Evolutionary conservation across 2,329 filamentous ascomycete species (phyloP).

Genomic region (Penicillium sp.): DNA sequence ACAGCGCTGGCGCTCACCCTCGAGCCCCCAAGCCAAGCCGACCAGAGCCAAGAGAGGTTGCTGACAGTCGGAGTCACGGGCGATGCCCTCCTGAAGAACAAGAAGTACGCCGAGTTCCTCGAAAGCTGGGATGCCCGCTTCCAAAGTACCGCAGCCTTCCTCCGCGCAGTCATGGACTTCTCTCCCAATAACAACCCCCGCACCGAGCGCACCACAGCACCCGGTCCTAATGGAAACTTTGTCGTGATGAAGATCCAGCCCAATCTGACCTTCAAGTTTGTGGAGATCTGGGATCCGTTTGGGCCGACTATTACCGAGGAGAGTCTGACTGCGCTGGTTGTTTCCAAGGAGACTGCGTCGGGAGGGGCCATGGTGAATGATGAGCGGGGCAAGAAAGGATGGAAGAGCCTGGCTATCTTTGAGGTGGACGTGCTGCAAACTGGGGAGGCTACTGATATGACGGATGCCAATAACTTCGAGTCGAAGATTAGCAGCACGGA

Average conservation of each 20-base stretch:
- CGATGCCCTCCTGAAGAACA: slow-evolving; percentile 81
- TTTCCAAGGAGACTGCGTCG: slow-evolving; percentile 83
- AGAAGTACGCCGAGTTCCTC: slow-evolving; percentile 80
- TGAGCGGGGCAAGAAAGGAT: slow-evolving; percentile 74
- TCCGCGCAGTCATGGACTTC: slow-evolving; percentile 64
- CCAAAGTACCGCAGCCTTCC: slow-evolving; percentile 68
- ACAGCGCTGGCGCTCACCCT: slow-evolving; percentile 79
- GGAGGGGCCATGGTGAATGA: slow-evolving; percentile 86
- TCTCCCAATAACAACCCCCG: slow-evolving; percentile 39
- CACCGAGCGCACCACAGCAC: slow-evolving; percentile 35
- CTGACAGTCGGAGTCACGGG: slow-evolving; percentile 87
- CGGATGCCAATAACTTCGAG: slow-evolving; percentile 64
- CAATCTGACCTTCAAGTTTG: slow-evolving; percentile 71
- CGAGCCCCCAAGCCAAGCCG: slow-evolving; percentile 47
- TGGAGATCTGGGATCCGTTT: slow-evolving; percentile 83
- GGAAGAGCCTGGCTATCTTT: slow-evolving; percentile 74
- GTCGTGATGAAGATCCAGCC: slow-evolving; percentile 55
- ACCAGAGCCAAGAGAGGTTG: slow-evolving; percentile 49
- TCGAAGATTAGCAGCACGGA: slow-evolving; percentile 91
- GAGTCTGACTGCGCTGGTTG: slow-evolving; percentile 74
- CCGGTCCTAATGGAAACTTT: slow-evolving; percentile 43
- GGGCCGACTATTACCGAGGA: slow-evolving; percentile 87
- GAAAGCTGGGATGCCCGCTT: slow-evolving; percentile 79
- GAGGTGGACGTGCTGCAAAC: slow-evolving; percentile 87
- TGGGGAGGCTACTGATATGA: slow-evolving; percentile 53